These are phyloP conservation scores for Mrakia blollopis DNA, from an alignment of 768 basidiomycete species.

Conservation along the genomic window DNA sequence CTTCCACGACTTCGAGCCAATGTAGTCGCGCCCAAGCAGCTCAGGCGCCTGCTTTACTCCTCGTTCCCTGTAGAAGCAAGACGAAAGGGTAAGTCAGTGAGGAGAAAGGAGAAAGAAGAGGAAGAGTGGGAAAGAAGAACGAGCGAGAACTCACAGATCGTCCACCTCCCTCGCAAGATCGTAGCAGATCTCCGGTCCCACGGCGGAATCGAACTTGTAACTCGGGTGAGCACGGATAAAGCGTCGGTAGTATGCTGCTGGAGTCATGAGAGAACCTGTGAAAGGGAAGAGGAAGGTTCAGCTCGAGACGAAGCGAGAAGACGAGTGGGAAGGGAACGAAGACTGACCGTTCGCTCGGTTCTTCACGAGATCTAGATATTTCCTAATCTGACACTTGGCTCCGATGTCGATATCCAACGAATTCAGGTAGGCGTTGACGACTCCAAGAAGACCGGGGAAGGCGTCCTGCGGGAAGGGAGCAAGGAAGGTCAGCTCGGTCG, in stretches of 20 bases:
- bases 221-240: slow-evolving; percentile 84
- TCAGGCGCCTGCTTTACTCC: slow-evolving; percentile 11
- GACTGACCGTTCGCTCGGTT: slow-evolving; percentile 69
- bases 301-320: slow-evolving; percentile 7
- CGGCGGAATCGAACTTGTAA: slow-evolving; percentile 91
- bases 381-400: slow-evolving; percentile 59
- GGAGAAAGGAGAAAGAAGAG: not conserved
- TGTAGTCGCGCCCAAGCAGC: slow-evolving; percentile 19
- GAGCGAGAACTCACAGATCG: not conserved
- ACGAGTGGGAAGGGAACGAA: no score
- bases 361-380: slow-evolving; percentile 74
- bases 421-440: slow-evolving; percentile 78
- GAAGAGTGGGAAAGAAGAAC: no score
- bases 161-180: slow-evolving; percentile 50
- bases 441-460: slow-evolving; percentile 74
- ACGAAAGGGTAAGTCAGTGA: not conserved
- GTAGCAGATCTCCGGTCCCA: slow-evolving; percentile 85
- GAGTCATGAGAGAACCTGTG: slow-evolving; percentile 70
- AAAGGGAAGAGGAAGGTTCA: not conserved
- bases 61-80: not conserved
- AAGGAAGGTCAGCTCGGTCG: not conserved
- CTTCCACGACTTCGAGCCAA: not conserved
- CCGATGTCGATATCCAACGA: slow-evolving; percentile 69
- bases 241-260: slow-evolving; percentile 87
- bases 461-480: slow-evolving; percentile 50